phyloP scores from a whole-genome alignment of 306 rosid species.

The Coriaria nepalensis region DNA sequence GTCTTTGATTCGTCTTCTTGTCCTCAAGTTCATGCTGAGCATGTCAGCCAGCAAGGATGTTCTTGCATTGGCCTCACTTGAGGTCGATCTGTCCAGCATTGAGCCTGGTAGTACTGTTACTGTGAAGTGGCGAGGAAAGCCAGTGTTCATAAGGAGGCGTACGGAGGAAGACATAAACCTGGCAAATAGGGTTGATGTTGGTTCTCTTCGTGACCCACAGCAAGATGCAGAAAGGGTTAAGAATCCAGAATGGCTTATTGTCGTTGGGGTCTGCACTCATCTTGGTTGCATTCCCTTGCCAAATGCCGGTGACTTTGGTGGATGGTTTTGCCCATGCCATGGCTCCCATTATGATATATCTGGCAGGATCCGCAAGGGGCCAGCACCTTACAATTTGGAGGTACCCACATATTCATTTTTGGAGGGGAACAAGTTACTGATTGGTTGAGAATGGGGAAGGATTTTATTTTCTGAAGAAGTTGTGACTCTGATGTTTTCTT shows the following conservation, averaged over 20 bases:
- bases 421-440: slow-evolving; percentile 18
- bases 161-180: slow-evolving; percentile 26
- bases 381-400: slow-evolving; percentile 33
- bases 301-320: slow-evolving; percentile 33
- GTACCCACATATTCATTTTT: slow-evolving; percentile 26
- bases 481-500: not conserved
- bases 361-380: slow-evolving; percentile 32
- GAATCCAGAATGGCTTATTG: slow-evolving; percentile 30
- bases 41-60: slow-evolving; percentile 35
- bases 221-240: slow-evolving; percentile 24
- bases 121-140: slow-evolving; percentile 33
- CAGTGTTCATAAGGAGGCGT: slow-evolving; percentile 26
- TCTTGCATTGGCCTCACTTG: slow-evolving; percentile 27
- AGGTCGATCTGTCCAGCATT: slow-evolving; percentile 25
- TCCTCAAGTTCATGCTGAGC: slow-evolving; percentile 26
- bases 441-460: slow-evolving; percentile 17
- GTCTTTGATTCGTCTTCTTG: slow-evolving; percentile 23
- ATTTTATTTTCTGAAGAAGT: too few species aligned
- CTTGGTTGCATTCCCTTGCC: slow-evolving; percentile 33
- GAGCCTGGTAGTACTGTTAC: slow-evolving; percentile 28
- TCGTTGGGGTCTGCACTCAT: slow-evolving; percentile 31
- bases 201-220: slow-evolving; percentile 29
- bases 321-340: slow-evolving; percentile 41
- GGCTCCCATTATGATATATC: slow-evolving; percentile 33
- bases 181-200: slow-evolving; percentile 24